Conservation (phyloP, 495 filamentous ascomycete species). For the Hypoxylon rickii region DNA sequence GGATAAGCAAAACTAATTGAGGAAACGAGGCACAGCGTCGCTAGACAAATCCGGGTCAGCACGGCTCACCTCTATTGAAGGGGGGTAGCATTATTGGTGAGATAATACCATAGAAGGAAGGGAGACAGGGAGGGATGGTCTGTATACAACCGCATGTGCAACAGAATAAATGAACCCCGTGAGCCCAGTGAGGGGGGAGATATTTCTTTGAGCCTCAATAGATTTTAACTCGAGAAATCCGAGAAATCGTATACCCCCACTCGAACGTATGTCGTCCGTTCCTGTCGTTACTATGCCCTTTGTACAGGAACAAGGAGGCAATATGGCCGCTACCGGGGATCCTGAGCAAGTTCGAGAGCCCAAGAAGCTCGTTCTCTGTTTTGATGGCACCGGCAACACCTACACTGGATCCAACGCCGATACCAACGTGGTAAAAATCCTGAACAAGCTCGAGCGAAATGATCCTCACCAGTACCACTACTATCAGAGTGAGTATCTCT, state of each 20-base stretch:
- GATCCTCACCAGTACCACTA: conserved; percentile 43
- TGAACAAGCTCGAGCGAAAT: conserved; percentile 44
- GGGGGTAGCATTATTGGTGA: background rate
- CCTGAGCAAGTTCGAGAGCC: conserved; percentile 18
- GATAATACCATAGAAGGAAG: background rate
- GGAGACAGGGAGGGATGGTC: background rate
- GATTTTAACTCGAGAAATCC: background rate
- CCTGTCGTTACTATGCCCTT: conserved; percentile 8
- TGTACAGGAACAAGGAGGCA: background rate
- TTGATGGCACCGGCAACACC: conserved; percentile 52
- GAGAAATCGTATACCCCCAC: background rate
- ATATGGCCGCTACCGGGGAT: background rate
- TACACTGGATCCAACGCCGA: conserved; percentile 46
- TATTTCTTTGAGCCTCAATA: background rate
- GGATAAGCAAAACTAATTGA: background rate
- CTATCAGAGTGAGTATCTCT: conserved; percentile 37
- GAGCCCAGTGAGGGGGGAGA: background rate
- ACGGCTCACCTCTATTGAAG: background rate
- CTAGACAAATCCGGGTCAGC: background rate
- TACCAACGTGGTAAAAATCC: conserved; percentile 52
- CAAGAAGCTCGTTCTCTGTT: conserved; percentile 48
- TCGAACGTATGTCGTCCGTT: background rate
- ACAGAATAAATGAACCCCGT: conserved; percentile 12
- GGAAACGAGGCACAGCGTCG: background rate
- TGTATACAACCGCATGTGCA: background rate